phyloP scores from a whole-genome alignment of 306 rosid genomes.

The Gastrolobium bilobum region DNA sequence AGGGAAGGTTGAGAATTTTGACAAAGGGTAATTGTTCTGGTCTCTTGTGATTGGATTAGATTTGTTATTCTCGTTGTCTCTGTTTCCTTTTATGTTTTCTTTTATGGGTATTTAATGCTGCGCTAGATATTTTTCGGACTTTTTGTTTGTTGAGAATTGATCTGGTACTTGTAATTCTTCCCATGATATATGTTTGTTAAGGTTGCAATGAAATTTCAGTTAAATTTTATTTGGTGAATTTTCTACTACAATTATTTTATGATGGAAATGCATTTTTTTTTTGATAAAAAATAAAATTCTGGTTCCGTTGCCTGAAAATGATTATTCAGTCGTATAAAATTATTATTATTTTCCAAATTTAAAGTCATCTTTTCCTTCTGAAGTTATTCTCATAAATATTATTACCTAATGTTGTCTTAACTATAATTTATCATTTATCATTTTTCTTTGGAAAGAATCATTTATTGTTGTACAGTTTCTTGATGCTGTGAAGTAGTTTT shows the following conservation, averaged over 20 bases:
- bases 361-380: constrained; percentile 23
- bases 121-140: constrained; percentile 29
- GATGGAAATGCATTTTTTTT: constrained; percentile 44
- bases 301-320: constrained; percentile 35
- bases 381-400: constrained; percentile 32
- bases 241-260: neutral
- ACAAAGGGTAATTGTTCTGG: constrained; percentile 24
- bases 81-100: constrained; percentile 13
- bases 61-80: constrained; percentile 36
- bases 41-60: constrained; percentile 35
- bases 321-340: constrained; percentile 25
- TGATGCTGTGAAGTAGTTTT: neutral
- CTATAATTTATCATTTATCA: constrained; percentile 14
- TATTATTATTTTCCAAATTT: constrained; percentile 31
- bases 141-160: constrained; percentile 47
- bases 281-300: neutral
- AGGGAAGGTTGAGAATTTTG: constrained; percentile 45
- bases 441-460: constrained; percentile 14
- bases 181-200: constrained; percentile 36
- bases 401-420: constrained; percentile 23
- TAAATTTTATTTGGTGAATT: constrained; percentile 27
- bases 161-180: constrained; percentile 35
- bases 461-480: neutral
- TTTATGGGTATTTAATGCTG: constrained; percentile 33
- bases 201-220: constrained; percentile 35